Conservation (phyloP, 768 basidiomycete species). For the Sarcomyxa edulis region DNA sequence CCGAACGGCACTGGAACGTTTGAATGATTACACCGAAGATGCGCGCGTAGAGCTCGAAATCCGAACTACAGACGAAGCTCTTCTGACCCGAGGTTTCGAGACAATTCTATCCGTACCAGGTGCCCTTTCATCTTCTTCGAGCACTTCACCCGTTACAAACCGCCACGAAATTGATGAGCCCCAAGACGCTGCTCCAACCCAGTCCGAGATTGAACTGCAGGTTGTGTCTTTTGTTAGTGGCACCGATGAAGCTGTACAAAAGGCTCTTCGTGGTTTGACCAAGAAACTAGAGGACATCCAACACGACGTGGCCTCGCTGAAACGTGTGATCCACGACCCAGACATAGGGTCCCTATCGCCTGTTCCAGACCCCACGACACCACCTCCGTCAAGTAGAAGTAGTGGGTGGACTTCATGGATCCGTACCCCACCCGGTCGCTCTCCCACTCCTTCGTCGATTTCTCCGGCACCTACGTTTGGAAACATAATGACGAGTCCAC, state of each 20-base stretch:
- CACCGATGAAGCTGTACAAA: constrained; percentile 38
- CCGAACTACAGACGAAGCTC: constrained; percentile 63
- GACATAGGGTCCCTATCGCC: constrained; percentile 13
- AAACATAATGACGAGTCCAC: constrained; percentile 62
- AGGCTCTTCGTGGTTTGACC: constrained; percentile 41
- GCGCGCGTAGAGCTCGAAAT: constrained; percentile 82
- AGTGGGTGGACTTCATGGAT: constrained; percentile 58
- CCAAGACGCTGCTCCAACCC: constrained; percentile 13
- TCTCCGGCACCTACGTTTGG: constrained; percentile 57
- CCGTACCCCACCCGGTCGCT: constrained; percentile 33
- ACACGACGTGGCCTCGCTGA: constrained; percentile 71
- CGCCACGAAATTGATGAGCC: constrained; percentile 8
- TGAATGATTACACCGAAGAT: constrained; percentile 75
- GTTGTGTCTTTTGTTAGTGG: constrained; percentile 56
- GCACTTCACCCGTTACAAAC: not conserved
- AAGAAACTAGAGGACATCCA: constrained; percentile 68
- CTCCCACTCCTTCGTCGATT: constrained; percentile 16
- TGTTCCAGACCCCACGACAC: constrained; percentile 4
- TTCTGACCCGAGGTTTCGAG: constrained; percentile 61
- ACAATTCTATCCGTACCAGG: constrained; percentile 59
- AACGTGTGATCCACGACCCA: constrained; percentile 49
- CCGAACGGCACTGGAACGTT: constrained; percentile 47
- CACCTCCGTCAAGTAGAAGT: constrained; percentile 6
- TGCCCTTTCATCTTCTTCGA: constrained; percentile 24
- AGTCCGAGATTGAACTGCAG: constrained; percentile 39